phyloP scores from a whole-genome alignment of 23 red algal genomes.

The Pyropia haitanensis region DNA sequence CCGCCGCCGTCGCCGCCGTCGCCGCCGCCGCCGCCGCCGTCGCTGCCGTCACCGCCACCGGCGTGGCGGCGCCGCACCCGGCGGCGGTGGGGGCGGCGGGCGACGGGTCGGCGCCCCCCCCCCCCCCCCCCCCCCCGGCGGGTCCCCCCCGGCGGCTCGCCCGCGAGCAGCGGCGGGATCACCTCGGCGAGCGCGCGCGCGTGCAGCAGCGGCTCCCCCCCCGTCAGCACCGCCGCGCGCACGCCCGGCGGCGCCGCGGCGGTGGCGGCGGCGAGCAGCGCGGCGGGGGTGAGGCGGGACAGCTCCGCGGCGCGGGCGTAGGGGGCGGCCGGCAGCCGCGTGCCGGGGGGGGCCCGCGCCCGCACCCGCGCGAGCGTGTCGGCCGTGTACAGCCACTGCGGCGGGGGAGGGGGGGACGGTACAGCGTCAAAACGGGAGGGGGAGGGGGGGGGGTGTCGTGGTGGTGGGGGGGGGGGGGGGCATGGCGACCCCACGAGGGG shows the following conservation, averaged over 20 bases:
- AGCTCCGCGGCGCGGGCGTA: conserved; percentile 44
- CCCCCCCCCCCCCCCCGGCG: too few relatives aligned
- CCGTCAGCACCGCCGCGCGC: conserved; percentile 60
- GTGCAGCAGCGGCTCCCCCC: conserved; percentile 92
- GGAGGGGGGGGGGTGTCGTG: too few relatives aligned
- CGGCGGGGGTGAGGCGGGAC: conserved; percentile 8
- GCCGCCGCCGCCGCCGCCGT: too few relatives aligned
- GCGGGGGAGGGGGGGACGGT: too few relatives aligned
- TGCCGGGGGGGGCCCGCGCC: conserved; percentile 1
- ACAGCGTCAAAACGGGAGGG: too few relatives aligned
- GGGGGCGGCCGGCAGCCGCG: background rate
- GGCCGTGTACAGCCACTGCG: conserved; percentile 25
- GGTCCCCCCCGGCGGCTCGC: background rate
- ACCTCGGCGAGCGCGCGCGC: conserved; percentile 33
- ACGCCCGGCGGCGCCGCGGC: conserved; percentile 19
- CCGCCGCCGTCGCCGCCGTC: too few relatives aligned
- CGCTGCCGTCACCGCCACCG: too few relatives aligned
- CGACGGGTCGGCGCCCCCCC: too few relatives aligned
- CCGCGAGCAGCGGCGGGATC: conserved; percentile 18
- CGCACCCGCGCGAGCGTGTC: conserved; percentile 18
- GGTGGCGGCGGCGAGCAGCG: conserved; percentile 16
- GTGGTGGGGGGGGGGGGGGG: too few relatives aligned
- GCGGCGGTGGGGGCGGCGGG: too few relatives aligned
- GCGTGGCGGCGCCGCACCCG: too few relatives aligned
- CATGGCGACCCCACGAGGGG: too few relatives aligned